Evolutionary conservation across 257 asterid species (phyloP).

Genomic region (Ehretia macrophylla): DNA sequence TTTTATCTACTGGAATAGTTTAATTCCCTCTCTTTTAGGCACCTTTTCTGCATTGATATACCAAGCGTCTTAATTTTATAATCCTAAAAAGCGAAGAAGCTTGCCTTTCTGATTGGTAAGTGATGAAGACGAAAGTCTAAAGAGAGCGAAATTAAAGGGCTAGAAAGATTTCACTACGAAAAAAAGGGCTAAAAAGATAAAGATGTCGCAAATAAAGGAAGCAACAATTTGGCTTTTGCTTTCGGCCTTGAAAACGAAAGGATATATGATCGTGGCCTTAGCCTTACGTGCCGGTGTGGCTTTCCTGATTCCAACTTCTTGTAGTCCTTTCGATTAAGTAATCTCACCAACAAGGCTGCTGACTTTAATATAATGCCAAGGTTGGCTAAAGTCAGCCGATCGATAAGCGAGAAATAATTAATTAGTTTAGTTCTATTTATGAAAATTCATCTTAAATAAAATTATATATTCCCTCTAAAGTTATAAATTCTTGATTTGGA

Average conservation of each 20-base stretch:
- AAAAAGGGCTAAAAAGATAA: conserved; percentile 7
- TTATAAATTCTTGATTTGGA: too few relatives aligned
- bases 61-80: background rate
- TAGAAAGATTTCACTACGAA: too few relatives aligned
- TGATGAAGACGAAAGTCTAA: background rate
- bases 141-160: conserved; percentile 20
- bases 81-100: background rate
- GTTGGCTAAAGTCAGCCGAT: too few relatives aligned
- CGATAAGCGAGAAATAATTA: too few relatives aligned
- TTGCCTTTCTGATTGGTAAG: conserved; percentile 7
- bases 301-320: background rate
- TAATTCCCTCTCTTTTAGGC: background rate
- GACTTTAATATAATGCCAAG: too few relatives aligned
- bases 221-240: conserved; percentile 11
- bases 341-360: background rate
- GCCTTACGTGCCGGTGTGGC: conserved; percentile 11
- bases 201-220: conserved; percentile 19
- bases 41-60: background rate
- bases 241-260: conserved; percentile 28
- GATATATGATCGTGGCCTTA: background rate
- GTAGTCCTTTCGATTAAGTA: background rate
- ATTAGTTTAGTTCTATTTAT: too few relatives aligned
- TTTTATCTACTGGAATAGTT: background rate
- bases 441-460: too few relatives aligned
- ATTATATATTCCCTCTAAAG: too few relatives aligned